Evolutionary conservation across 2,329 filamentous ascomycete genomes (phyloP), one percentile per base, ranked within the genome.

Genomic region (Colletotrichum tanaceti): DNA sequence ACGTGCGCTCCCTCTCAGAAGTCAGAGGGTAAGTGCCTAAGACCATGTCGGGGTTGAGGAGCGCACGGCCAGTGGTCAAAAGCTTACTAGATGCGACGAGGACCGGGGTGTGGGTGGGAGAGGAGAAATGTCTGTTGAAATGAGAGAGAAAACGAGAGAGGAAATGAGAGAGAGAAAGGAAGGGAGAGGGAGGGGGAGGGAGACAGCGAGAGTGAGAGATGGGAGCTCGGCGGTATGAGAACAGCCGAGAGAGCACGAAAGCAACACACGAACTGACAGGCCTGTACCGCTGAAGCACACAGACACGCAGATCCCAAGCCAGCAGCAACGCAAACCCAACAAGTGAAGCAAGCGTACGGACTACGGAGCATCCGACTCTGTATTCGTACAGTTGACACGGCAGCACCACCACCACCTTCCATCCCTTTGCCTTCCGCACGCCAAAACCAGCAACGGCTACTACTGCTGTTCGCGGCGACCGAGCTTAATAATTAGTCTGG

Each of bases 281-380:
- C 38, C 53, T 43, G 53, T 20, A 54, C 52, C 52, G 28, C 28
- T 32, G 35, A 47, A 22, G 61, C 35, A 55, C 63, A 50, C 63
- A 64, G 65, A 68, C 65, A 64, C 46, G 47, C 60, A 68, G 65
- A 58, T 64, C 64, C 65, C 65, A 35, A 44, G 64, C 22, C 35
- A 59, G 24, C 53, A 46, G 24, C 39, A 46, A 24, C 28, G 28
- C 28, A 32, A 32, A 32, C 7, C 35, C 28, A 32, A 32, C 28
- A 32, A 32, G 24, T 46, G 41, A 61, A 55, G 41, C 50, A 55
- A 50, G n/a, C n/a, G n/a, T n/a, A n/a, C n/a, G n/a, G n/a, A n/a
- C n/a, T n/a, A n/a, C n/a, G n/a, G n/a, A n/a, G n/a, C n/a, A n/a
- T n/a, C n/a, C n/a, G n/a, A n/a, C n/a, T n/a, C n/a, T n/a, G n/a